Evolutionary conservation across 371 early-diverging fungal genomes (phyloP).

Genomic region (Batrachochytrium dendrobatidis): DNA sequence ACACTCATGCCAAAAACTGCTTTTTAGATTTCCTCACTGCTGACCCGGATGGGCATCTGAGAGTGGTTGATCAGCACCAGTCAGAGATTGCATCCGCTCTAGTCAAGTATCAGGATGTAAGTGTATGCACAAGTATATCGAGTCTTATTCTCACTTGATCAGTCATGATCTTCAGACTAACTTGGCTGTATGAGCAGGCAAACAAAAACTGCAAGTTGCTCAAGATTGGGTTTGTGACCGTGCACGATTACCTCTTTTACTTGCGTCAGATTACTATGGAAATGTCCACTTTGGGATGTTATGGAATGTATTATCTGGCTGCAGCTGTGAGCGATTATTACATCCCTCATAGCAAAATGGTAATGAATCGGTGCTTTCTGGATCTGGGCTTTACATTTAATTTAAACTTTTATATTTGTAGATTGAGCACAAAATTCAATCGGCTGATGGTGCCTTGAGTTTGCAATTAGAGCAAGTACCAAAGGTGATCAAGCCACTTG

Average conservation of each 20-base stretch:
- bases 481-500: conserved; percentile 87
- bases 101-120: conserved; percentile 53
- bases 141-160: too few species aligned
- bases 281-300: conserved; percentile 54
- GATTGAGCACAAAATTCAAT: conserved; percentile 94
- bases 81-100: conserved; percentile 56
- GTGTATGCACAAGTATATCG: not conserved
- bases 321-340: conserved; percentile 98
- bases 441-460: conserved; percentile 71
- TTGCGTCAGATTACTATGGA: conserved; percentile 66
- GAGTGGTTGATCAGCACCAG: not conserved
- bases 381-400: not conserved
- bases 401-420: conserved; percentile 15
- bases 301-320: conserved; percentile 91
- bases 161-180: too few species aligned
- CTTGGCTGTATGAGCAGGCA: not conserved
- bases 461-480: conserved; percentile 92
- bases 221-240: conserved; percentile 79
- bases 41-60: conserved; percentile 40
- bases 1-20: conserved; percentile 65
- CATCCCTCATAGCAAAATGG: conserved; percentile 85
- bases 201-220: conserved; percentile 48
- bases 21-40: conserved; percentile 73
- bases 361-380: conserved; percentile 20
- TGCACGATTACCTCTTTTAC: conserved; percentile 87